Base-by-base conservation (phyloP, 352 stramenopile species). In the Phytophthora colocasiae region DNA sequence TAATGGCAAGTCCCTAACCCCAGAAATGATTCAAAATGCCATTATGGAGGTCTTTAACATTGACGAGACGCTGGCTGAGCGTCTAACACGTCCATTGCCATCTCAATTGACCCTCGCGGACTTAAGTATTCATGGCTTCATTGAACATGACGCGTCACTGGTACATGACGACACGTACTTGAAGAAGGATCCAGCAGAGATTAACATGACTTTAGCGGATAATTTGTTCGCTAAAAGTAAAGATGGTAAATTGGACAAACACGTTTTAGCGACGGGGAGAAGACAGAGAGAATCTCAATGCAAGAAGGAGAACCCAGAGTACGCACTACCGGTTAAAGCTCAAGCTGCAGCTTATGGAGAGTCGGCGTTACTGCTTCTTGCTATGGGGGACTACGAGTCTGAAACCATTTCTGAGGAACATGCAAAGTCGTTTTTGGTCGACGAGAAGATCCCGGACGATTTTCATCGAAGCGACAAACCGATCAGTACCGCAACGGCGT, bases 101-200 rank as follows among this genome's bases (percentile, higher is more conserved):
- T 3, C 55, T 8, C 48, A 72, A 27, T 71, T 92, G 19, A 80
- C 83, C 27, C 70, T 94, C 10, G 72, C 78, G 1, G 77, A 89
- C 41, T 70, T 94, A 2, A 68, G 77, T 2, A 55, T 81, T 24
- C 85, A 92, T 76, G 77, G 80, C 41, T 88, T 89, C 19, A 73
- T 78, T 36, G 66, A 75, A 36, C 71, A 75, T 44, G 83, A 93
- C 47, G 83, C 85, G 17, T 93, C 85, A 10, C 63, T 92, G 54
- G 75, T 90, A 15, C 85, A 90, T 52, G 75, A 90, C 43, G 85
- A 94, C 58, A 55, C 66, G n/a, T 83, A 63, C 49, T 82, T 80
- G 31, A 61, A 74, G 24, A 53, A 57, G 1, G 80, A 91, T 38
- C 78, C 83, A 1, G 58, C 71, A 6, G 40, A 66, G 11, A 64